phyloP scores from a whole-genome alignment of 208 protist species.

The Trypanosoma melophagium region DNA sequence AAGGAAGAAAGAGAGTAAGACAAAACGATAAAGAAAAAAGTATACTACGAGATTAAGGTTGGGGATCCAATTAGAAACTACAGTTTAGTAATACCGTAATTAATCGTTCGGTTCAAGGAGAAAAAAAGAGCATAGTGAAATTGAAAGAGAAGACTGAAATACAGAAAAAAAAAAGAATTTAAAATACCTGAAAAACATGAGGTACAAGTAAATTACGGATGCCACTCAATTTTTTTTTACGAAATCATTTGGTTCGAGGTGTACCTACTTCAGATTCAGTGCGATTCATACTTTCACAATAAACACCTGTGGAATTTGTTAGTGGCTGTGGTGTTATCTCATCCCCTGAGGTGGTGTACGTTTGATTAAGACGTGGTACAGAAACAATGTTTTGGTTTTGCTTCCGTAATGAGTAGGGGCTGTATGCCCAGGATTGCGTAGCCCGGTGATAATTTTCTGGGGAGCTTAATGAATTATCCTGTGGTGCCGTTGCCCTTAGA shows the following conservation, averaged over 20 bases:
- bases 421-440: slow-evolving; percentile 9
- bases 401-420: neutral
- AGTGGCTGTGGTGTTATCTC: neutral
- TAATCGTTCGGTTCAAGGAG: no score
- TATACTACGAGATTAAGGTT: no score
- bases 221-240: neutral
- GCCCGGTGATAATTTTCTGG: slow-evolving; percentile 5
- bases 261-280: neutral
- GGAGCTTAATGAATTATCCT: neutral
- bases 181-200: neutral
- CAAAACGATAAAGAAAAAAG: no score
- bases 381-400: neutral
- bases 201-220: neutral
- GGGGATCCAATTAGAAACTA: no score
- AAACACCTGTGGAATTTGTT: neutral
- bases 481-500: neutral
- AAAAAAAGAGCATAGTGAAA: neutral
- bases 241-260: neutral
- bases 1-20: no score
- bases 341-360: neutral
- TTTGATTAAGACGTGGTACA: neutral
- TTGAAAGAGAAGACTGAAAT: neutral
- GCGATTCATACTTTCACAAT: neutral
- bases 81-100: no score
- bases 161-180: slow-evolving; percentile 16